Evolutionary conservation across 495 filamentous ascomycete genomes (phyloP).

Genomic region (Emericellopsis terricola): DNA sequence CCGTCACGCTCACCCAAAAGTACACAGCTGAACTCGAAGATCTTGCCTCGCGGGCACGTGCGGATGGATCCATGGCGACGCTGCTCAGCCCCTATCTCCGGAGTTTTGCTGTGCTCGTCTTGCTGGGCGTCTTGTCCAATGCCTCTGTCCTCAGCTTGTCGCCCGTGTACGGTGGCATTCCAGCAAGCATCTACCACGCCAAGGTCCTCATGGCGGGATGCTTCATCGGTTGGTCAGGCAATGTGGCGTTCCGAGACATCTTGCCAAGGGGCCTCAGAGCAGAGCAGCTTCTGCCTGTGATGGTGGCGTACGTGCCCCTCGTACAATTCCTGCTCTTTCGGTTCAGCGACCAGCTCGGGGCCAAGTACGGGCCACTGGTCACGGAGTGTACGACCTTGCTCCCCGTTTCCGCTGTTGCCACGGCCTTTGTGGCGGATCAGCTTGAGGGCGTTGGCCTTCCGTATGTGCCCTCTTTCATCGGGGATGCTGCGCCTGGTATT

Average conservation of each 20-base stretch:
- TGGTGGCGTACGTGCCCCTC: conserved; percentile 56
- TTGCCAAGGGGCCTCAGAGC: conserved; percentile 24
- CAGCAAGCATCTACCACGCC: conserved; percentile 51
- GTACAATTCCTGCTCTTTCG: conserved; percentile 50
- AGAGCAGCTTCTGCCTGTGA: conserved; percentile 62
- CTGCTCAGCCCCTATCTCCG: conserved; percentile 22
- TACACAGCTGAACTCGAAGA: conserved; percentile 19
- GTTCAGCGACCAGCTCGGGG: conserved; percentile 44
- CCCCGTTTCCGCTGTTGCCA: conserved; percentile 50
- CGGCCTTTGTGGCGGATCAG: conserved; percentile 42
- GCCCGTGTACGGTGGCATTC: conserved; percentile 72
- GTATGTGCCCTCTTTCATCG: conserved; percentile 31
- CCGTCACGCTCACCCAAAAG: not conserved
- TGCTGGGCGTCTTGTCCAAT: conserved; percentile 57
- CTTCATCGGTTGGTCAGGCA: conserved; percentile 42
- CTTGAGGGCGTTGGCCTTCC: conserved; percentile 43
- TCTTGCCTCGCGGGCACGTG: conserved; percentile 30
- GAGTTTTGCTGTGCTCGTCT: conserved; percentile 30
- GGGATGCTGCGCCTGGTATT: conserved; percentile 39
- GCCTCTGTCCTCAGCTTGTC: conserved; percentile 58
- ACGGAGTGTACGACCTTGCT: conserved; percentile 56
- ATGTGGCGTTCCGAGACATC: conserved; percentile 16
- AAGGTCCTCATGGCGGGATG: conserved; percentile 43
- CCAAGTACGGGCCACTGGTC: conserved; percentile 50
- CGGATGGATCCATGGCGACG: conserved; percentile 17